phyloP scores from a whole-genome alignment of 768 basidiomycete genomes.

The Leccinellum rugosiceps region DNA sequence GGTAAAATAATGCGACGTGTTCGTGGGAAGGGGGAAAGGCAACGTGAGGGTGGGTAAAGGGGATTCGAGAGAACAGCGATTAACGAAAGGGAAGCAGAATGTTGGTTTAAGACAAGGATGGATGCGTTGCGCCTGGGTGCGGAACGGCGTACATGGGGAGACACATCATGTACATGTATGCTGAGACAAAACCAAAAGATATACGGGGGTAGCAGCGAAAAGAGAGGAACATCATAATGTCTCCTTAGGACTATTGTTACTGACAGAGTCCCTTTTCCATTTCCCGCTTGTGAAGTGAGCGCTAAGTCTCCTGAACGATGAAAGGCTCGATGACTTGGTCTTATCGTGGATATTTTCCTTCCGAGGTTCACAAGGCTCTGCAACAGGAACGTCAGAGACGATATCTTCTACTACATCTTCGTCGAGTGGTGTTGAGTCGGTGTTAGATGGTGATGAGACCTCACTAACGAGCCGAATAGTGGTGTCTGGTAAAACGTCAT shows the following conservation, averaged over 20 bases:
- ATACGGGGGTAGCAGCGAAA: constrained; percentile 4
- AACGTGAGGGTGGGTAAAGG: constrained; percentile 12
- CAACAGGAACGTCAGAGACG: constrained; percentile 37
- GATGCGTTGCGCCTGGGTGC: constrained; percentile 6
- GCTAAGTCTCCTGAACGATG: constrained; percentile 56
- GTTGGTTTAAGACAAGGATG: constrained; percentile 5
- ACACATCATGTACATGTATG: constrained; percentile 22
- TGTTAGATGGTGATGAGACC: constrained; percentile 36
- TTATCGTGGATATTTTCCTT: constrained; percentile 47
- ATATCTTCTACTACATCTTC: constrained; percentile 33
- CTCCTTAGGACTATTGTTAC: constrained; percentile 48
- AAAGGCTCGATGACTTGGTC: constrained; percentile 48
- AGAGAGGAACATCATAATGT: constrained; percentile 20
- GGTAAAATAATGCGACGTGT: constrained; percentile 11
- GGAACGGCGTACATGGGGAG: constrained; percentile 13
- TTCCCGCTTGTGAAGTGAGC: constrained; percentile 37
- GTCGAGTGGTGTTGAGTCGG: constrained; percentile 31
- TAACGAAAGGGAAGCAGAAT: constrained; percentile 9
- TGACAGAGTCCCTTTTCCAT: constrained; percentile 51
- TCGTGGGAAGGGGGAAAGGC: constrained; percentile 5
- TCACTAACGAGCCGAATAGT: constrained; percentile 62
- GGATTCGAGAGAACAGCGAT: constrained; percentile 6
- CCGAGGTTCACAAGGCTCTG: constrained; percentile 29
- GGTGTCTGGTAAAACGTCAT: constrained; percentile 31
- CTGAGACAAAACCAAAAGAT: constrained; percentile 18